A percentile compares a stretch with the other conserved stretches of the same genome.
phyloP scores from a whole-genome alignment of 2,329 filamentous ascomycete genomes.

The Hypoxylon sp. region DNA sequence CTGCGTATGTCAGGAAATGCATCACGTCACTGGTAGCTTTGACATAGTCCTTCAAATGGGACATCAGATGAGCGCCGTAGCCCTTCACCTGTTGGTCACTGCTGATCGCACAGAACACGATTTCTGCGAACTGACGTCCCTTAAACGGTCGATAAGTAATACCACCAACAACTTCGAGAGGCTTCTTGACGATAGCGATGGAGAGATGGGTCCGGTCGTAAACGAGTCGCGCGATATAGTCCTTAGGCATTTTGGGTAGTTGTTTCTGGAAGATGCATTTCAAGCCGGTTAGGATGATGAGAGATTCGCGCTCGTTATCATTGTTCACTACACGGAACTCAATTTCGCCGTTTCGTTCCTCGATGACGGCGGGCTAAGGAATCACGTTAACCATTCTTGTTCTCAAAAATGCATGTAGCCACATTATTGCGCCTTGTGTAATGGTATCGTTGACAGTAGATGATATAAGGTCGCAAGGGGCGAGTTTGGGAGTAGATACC shows the following conservation, averaged over 20 bases:
- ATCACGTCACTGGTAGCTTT: conserved; percentile 97
- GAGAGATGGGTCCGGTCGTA: conserved; percentile 97
- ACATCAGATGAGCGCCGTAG: conserved; percentile 98
- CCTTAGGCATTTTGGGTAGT: conserved; percentile 98
- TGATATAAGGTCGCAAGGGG: conserved; percentile 30
- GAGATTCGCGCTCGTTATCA: conserved; percentile 86
- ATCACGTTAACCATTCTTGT: conserved; percentile 48
- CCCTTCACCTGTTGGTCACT: conserved; percentile 99
- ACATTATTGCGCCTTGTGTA: background rate
- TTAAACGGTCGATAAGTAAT: conserved; percentile 98
- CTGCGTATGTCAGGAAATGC: conserved; percentile 98
- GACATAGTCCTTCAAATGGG: conserved; percentile 97
- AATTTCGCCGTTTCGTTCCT: conserved; percentile 94
- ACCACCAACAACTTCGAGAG: conserved; percentile 93
- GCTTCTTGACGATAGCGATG: conserved; percentile 97
- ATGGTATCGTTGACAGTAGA: background rate
- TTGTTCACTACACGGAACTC: conserved; percentile 99
- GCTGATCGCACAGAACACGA: conserved; percentile 98
- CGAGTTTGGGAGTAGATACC: conserved; percentile 59
- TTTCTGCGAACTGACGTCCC: conserved; percentile 93
- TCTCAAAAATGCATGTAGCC: conserved; percentile 13
- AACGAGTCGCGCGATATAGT: conserved; percentile 96
- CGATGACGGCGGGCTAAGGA: conserved; percentile 83
- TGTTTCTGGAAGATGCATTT: conserved; percentile 99
- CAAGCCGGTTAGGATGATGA: conserved; percentile 93